Evolutionary conservation across 805 yeast species (phyloP), one percentile per base, ranked within the genome.

Genomic region (Metschnikowia koreensis): DNA sequence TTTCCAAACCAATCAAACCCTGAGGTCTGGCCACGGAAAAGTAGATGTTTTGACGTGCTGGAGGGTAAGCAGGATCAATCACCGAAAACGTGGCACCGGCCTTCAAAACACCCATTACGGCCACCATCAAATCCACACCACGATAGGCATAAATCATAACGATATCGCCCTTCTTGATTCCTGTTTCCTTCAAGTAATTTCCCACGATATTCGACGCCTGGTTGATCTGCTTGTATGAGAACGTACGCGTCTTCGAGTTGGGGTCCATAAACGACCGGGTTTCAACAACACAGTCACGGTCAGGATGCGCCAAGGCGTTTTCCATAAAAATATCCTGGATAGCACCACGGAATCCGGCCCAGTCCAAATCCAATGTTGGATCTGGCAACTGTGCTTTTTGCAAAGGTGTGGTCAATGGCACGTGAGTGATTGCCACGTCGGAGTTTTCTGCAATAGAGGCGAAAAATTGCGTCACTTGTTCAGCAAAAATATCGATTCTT

Each of bases 31-130:
- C 98, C 13, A 94, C 99, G 44, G 88, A 83, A 51, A 94, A 77
- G 68, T 94, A 94, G 55, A 94, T 82, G 57, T 89, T 94, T 71
- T 94, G 99, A 71, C 99, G 83, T 9, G 96, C 96, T 15, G 99
- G 97, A 41, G 99, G 99, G 69, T 94, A 94, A 6, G 98, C 98
- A 7, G 99, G 99, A 67, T 94, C 99, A 58, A 94, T 96, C 22
- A 94, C 99, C 9, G 97, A 92, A 68, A 94, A 94, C 0, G 99
- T 93, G 15, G 97, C 98, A 61, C 99, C 99, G 1, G 99, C 98
- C 73, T 94, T 94, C 67, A 94, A 81, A 17, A 91, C 97, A 70
- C 98, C 99, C 88, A 94, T 86, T 15, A 94, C 97, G 6, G 98
- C 96, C 41, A 96, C 89, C 82, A 94, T 89, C 56, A 94, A 76